Percentiles rank a stretch among this genome's conserved stretches.
Evolutionary conservation across 1,284 basidiomycete species (phyloP).

Genomic region (Schizophyllum amplum): DNA sequence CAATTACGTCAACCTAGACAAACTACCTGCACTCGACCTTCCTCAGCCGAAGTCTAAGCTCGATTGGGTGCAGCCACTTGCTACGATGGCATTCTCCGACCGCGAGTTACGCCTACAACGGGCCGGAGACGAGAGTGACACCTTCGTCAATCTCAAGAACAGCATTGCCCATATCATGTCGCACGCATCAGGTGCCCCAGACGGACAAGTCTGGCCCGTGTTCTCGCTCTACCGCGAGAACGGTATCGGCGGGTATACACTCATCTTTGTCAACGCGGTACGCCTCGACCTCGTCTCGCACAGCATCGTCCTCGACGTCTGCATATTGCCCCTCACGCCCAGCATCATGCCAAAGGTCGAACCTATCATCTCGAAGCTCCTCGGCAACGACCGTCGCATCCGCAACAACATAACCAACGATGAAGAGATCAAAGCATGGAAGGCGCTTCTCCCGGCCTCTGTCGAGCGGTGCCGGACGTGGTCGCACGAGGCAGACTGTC

Average conservation of each 20-base stretch:
- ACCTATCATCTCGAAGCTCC: conserved; percentile 5
- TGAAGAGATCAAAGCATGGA: conserved; percentile 25
- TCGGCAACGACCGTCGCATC: conserved; percentile 3
- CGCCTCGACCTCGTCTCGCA: conserved; percentile 22
- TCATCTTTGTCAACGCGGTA: conserved; percentile 20
- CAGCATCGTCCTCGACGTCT: conserved; percentile 25
- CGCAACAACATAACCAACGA: conserved; percentile 7
- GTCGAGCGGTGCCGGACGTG: conserved; percentile 31
- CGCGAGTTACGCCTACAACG: conserved; percentile 19
- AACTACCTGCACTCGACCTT: conserved; percentile 16
- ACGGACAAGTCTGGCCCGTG: conserved; percentile 10
- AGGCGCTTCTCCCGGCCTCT: conserved; percentile 25
- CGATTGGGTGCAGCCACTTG: conserved; percentile 19
- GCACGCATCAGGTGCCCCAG: conserved; percentile 14
- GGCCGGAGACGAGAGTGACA: conserved; percentile 15
- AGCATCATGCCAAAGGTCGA: conserved; percentile 10
- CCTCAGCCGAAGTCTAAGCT: conserved; percentile 4
- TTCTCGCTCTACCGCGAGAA: conserved; percentile 14
- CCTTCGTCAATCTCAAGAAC: conserved; percentile 21
- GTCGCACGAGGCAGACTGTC: conserved; percentile 24
- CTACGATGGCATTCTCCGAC: conserved; percentile 19
- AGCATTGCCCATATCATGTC: conserved; percentile 19
- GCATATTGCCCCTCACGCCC: conserved; percentile 19
- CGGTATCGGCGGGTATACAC: conserved; percentile 16
- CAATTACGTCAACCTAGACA: conserved; percentile 19